phyloP scores from a whole-genome alignment of 164 flowering plant species.

The Vitis cinerea region DNA sequence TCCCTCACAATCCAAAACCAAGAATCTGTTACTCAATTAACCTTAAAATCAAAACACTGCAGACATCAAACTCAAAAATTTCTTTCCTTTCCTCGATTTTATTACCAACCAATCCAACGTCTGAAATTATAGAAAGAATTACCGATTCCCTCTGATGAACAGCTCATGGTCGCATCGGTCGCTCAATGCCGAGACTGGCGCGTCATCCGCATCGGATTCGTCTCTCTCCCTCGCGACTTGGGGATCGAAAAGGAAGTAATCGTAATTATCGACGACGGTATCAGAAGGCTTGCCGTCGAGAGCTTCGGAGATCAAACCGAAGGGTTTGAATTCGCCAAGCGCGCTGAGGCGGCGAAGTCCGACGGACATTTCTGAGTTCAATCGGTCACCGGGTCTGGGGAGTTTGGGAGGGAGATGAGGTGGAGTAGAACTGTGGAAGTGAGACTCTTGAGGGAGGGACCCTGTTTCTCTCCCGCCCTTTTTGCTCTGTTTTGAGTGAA shows the following conservation, averaged over 20 bases:
- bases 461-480: too few relatives aligned
- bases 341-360: constrained; percentile 68
- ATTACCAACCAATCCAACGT: background rate
- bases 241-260: constrained; percentile 78
- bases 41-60: background rate
- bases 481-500: too few relatives aligned
- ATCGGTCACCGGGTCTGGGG: background rate
- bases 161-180: constrained; percentile 77
- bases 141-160: constrained; percentile 90
- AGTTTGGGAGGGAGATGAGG: background rate
- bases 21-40: too few relatives aligned
- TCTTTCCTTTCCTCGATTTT: background rate
- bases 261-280: constrained; percentile 40
- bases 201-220: constrained; percentile 25
- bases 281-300: constrained; percentile 69
- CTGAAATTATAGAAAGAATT: constrained; percentile 4
- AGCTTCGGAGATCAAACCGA: constrained; percentile 81
- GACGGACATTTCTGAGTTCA: constrained; percentile 34
- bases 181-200: constrained; percentile 27
- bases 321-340: constrained; percentile 90
- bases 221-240: constrained; percentile 44
- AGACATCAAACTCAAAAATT: background rate
- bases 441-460: background rate
- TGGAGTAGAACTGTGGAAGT: background rate
- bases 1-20: too few relatives aligned